phyloP scores from a whole-genome alignment of 495 filamentous ascomycete species.

The Articulospora tetracladia region DNA sequence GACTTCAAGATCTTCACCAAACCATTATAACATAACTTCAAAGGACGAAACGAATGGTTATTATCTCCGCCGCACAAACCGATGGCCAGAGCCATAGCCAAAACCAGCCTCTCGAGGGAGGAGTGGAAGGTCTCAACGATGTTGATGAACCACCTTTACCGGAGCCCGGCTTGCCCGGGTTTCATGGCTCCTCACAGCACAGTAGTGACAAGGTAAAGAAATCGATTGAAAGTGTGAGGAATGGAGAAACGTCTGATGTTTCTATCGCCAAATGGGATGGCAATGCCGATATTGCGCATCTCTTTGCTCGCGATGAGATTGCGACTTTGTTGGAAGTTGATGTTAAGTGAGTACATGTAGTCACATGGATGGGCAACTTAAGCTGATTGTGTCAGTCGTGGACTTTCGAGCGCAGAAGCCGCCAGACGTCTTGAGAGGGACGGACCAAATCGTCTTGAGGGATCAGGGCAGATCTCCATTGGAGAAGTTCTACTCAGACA shows the following conservation, averaged over 20 bases:
- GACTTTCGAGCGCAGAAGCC: slow-evolving; percentile 36
- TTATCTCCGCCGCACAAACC: slow-evolving; percentile 3
- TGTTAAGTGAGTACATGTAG: not conserved
- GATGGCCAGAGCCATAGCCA: slow-evolving; percentile 11
- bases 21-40: not conserved
- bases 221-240: not conserved
- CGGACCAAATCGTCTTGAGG: slow-evolving; percentile 50
- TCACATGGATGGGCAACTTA: not conserved
- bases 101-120: slow-evolving; percentile 2
- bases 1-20: not conserved
- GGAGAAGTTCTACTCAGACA: slow-evolving; percentile 51
- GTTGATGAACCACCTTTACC: slow-evolving; percentile 6
- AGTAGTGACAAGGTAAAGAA: not conserved
- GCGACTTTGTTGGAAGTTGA: slow-evolving; percentile 4
- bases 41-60: slow-evolving; percentile 13
- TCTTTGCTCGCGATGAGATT: not conserved
- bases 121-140: not conserved
- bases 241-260: not conserved
- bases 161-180: not conserved
- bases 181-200: not conserved
- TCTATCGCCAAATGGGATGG: not conserved
- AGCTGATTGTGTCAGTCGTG: slow-evolving; percentile 27
- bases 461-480: slow-evolving; percentile 44
- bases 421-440: slow-evolving; percentile 39
- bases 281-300: slow-evolving; percentile 2